Evolutionary conservation across 345 rosid genomes (phyloP), one percentile per base, ranked within the genome.

Genomic region (Populus simonii): DNA sequence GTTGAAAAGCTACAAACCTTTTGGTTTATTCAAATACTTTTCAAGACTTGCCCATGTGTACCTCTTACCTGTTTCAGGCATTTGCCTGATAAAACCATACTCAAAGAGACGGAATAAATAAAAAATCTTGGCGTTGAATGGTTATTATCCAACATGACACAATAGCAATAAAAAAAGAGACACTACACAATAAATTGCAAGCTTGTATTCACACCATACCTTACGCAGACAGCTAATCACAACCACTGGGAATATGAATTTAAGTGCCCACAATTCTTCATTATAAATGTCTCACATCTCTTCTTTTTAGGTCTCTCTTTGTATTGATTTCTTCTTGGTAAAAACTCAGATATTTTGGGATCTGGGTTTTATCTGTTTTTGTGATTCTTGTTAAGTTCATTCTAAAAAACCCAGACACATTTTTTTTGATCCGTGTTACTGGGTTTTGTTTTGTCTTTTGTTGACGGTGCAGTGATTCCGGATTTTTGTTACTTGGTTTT

Each of bases 301-400:
- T 31, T 45, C 68, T 77, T 31, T 36, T 68, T 27, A 18, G 45
- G 36, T 43, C 27, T 43, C 41, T 23, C 11, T 39, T 12, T 57
- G 38, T 23, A 59, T 67, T n/a, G 35, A 13, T 10, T 12, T 45
- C 49, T 35, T 36, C 39, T 70, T 16, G n/a, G 23, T 51, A 6
- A 5, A 29, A 79, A 51, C 74, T 73, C 68, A 43, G 33, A 59
- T 55, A 15, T 62, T 80, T 80, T 74, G 71, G 78, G 82, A 70
- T 80, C 82, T 63, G 79, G 75, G 78, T 17, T 59, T 74, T 27
- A 49, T 36, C 41, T 25, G 38, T 51, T 66, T 49, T 35, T 69
- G 29, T 7, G 27, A 31, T 70, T 65, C 35, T 68, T 39, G 23
- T 20, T 35, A 43, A 41, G 74, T 45, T 51, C 51, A 25, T 59